Base-by-base conservation (phyloP, 176 grass and related monocot genomes). In the Rhynchospora pubera region DNA sequence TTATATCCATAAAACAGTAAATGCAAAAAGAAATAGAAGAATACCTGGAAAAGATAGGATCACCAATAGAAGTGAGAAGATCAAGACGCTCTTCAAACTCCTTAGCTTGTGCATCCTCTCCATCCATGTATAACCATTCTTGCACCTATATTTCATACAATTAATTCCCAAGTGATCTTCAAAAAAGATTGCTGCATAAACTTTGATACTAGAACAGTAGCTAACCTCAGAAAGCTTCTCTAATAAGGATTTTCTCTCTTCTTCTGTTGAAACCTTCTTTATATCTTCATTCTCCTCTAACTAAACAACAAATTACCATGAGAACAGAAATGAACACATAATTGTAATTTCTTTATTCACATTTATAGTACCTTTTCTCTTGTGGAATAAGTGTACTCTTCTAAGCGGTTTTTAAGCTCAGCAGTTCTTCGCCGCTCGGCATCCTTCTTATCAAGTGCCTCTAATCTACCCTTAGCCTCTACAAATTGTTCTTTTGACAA, bases 121-220 rank as follows among this genome's bases (percentile, higher is more conserved):
- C 97, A 18, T 99, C 97, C 93, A 91, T 96, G 74, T 99, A 99
- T 73, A 99, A 86, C 97, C 97, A 99, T 61, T 99, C 97, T 81
- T 99, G 93, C 39, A 96, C 97, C 97, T 99, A 81, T 78, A 16
- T 85, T 77, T 46, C 14, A 75, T 52, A 62, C 85, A 23, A 80
- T 70, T 72, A 79, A n/a, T 65, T 77, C 30, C 74, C 39, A 84
- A 8, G 67, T 65, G 47, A 57, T 53, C 14, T 51, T 28, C 10
- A 75, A 56, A 21, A 93, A 73, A 48, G 10, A 77, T 23, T 65
- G 19, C n/a, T 34, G 75, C 6, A 58, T 30, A 26, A 32, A 82
- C 21, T 64, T 78, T 15, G n/a, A 22, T 15, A 18, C 42, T 82
- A 81, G 86, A 85, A 2, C 4, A 63, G 57, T 62, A 53, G 51